Evolutionary conservation across 73 alveolate species (phyloP), one percentile per base, ranked within the genome.

Genomic region (Uronychia binucleata): DNA sequence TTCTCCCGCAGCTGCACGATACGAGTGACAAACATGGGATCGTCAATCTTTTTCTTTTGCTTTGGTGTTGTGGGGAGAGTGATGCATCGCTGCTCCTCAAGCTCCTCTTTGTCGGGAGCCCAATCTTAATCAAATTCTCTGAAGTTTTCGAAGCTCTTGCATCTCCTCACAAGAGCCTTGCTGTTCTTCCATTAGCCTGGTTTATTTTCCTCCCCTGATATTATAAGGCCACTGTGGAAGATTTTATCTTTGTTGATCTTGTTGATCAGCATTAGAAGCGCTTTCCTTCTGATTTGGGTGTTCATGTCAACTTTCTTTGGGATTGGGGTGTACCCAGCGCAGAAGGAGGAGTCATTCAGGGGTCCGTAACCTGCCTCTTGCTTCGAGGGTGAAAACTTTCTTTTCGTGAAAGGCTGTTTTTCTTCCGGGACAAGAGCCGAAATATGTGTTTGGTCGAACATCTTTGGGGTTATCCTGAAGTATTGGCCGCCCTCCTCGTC

Each of bases 71-170:
- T 78, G 33, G 89, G 89, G 59, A 57, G 34, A 27, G 89, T 57
- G 75, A 32, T 59, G 82, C 92, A 90, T 74, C 76, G 58, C 86
- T 74, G 78, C 80, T 58, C 83, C 85, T 80, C 88, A 35, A 30
- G 88, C 30, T 57, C 26, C 30, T 80, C 87, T 19, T 58, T 58
- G 58, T 80, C 79, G 26, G 59, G 34, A 30, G 32, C 92, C 59
- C 82, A 86, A 34, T 86, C 92, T 0, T 79, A 46, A 87, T 87
- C 86, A 67, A 31, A 25, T 28, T 79, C 82, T 34, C 89, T 87
- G 28, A 87, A 29, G 67, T 87, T 86, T 87, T 77, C 84, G 28
- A 11, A 79, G 0, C 87, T 75, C 57, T 59, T 87, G 59, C 88
- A 78, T 31, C 77, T 31, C 57, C 93, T 79, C 26, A 57, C 11